Conservation (phyloP, 768 basidiomycete species). For the Collybiopsis confluens region DNA sequence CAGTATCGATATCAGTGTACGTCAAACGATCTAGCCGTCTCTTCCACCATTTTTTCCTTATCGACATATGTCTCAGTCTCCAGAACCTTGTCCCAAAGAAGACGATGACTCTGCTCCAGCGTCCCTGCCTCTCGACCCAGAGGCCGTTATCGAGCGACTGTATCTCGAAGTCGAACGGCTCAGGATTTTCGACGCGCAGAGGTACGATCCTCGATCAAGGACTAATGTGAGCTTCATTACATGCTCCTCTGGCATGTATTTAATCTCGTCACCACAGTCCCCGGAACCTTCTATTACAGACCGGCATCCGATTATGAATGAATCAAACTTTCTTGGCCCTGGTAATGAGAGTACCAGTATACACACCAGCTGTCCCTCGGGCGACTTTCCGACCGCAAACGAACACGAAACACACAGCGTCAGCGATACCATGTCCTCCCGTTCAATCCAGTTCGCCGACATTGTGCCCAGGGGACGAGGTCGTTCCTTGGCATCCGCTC, state of each 20-base stretch:
- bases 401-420: too few species aligned
- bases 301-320: too few species aligned
- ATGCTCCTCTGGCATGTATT: neutral
- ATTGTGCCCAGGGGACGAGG: too few species aligned
- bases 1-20: neutral
- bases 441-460: too few species aligned
- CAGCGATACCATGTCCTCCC: too few species aligned
- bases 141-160: neutral
- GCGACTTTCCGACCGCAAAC: too few species aligned
- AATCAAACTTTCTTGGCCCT: too few species aligned
- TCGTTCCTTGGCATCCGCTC: too few species aligned
- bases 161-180: neutral
- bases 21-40: neutral
- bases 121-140: neutral
- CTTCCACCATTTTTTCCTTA: too few species aligned
- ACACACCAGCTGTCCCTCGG: too few species aligned
- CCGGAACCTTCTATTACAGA: neutral
- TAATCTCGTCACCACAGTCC: neutral
- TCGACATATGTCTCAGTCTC: neutral
- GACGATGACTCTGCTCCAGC: neutral
- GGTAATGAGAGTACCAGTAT: too few species aligned
- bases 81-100: neutral
- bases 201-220: constrained; percentile 1
- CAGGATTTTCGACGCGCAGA: neutral
- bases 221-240: neutral